These are phyloP conservation scores for Aspergillus asperescens DNA, from an alignment of 495 filamentous ascomycete species.

Conservation along the genomic window DNA sequence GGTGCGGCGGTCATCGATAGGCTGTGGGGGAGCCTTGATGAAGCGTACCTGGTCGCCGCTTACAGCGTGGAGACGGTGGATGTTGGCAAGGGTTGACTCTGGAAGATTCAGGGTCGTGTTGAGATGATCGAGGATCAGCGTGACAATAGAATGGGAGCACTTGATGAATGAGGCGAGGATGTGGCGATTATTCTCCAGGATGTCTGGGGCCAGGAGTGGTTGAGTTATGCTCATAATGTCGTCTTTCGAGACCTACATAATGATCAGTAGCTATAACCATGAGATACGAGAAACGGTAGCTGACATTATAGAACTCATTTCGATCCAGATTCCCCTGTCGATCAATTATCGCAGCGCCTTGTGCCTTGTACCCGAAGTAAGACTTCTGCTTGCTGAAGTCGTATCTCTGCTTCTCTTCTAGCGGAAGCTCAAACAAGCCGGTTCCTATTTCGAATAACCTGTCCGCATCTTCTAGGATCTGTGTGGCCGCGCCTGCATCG, in stretches of 20 bases:
- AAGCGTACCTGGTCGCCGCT: constrained; percentile 60
- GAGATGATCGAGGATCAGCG: constrained; percentile 45
- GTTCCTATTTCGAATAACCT: constrained; percentile 43
- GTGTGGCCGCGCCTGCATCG: constrained; percentile 31
- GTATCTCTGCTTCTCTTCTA: constrained; percentile 52
- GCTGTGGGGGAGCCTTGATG: constrained; percentile 43
- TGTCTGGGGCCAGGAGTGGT: constrained; percentile 41
- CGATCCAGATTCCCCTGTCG: constrained; percentile 48
- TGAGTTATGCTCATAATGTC: constrained; percentile 45
- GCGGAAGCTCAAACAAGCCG: constrained; percentile 42
- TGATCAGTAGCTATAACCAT: background rate
- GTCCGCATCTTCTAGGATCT: constrained; percentile 41
- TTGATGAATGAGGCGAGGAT: constrained; percentile 45
- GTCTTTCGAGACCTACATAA: constrained; percentile 44
- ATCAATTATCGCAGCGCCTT: constrained; percentile 47
- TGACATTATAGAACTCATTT: constrained; percentile 62
- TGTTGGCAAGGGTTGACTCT: constrained; percentile 36
- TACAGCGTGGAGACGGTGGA: constrained; percentile 44
- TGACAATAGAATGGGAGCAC: constrained; percentile 45
- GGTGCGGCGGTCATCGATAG: constrained; percentile 33
- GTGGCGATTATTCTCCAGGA: constrained; percentile 34
- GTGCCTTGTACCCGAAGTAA: constrained; percentile 55
- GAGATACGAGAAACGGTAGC: background rate
- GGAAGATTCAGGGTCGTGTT: constrained; percentile 48
- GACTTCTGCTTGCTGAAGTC: constrained; percentile 37